Conservation (phyloP, 176 grass and related monocot species). For the Bonia amplexicaulis region DNA sequence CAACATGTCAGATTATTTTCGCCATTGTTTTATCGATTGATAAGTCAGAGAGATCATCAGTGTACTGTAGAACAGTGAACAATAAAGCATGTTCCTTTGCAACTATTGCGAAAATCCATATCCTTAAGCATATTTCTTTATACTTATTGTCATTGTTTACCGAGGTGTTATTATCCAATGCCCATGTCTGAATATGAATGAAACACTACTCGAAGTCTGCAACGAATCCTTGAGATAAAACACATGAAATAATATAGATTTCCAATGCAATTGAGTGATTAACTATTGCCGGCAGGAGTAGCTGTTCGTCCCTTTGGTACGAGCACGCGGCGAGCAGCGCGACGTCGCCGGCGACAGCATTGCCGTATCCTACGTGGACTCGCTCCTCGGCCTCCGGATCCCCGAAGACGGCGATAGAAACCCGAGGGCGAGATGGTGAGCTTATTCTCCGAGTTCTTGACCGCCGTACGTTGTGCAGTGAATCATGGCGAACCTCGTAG, state of each 20-base stretch:
- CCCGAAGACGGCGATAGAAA: conserved; percentile 19
- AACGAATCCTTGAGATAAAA: background rate
- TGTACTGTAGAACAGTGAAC: conserved; percentile 13
- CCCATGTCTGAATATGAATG: background rate
- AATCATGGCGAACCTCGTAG: background rate
- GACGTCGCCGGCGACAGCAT: too few species aligned
- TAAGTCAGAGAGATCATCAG: background rate
- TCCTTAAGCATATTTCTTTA: background rate
- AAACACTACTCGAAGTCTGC: background rate
- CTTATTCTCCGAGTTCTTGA: background rate
- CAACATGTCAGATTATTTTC: background rate
- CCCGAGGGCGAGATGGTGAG: background rate
- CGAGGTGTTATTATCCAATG: background rate
- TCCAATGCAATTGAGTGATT: background rate
- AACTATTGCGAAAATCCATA: background rate
- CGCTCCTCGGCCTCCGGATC: conserved; percentile 26
- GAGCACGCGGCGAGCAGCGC: too few species aligned
- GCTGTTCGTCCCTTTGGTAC: too few species aligned
- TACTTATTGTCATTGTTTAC: background rate
- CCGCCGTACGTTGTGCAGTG: background rate
- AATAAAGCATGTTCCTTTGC: background rate
- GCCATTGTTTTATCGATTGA: background rate
- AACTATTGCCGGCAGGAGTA: background rate
- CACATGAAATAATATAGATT: background rate
- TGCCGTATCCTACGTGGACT: conserved; percentile 9